These are phyloP conservation scores for Pelargonium myrrhifolium DNA, from an alignment of 441 rosid species.

Conservation along the genomic window DNA sequence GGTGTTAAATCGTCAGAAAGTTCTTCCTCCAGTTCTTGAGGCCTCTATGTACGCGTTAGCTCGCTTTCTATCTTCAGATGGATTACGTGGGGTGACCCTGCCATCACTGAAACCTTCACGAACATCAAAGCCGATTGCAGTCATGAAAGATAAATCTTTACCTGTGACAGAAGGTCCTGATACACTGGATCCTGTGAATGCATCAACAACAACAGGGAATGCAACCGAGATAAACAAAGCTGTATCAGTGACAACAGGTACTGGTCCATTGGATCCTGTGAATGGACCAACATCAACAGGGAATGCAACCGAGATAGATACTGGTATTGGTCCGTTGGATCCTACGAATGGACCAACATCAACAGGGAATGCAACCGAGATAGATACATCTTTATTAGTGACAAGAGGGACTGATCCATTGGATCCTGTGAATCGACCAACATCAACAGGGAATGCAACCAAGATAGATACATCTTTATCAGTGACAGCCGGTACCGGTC, in stretches of 20 bases:
- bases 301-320: background rate
- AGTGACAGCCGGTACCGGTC: too few species aligned
- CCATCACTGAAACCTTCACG: too few species aligned
- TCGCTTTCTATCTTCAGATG: constrained; percentile 56
- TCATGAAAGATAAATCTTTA: background rate
- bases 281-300: background rate
- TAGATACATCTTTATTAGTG: background rate
- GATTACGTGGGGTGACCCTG: too few species aligned
- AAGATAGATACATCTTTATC: too few species aligned
- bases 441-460: background rate
- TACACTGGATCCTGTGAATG: background rate
- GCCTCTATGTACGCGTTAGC: constrained; percentile 57
- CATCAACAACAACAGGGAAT: background rate
- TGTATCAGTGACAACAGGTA: background rate
- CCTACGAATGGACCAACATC: background rate
- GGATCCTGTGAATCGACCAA: background rate
- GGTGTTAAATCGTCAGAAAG: constrained; percentile 55
- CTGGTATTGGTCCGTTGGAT: background rate
- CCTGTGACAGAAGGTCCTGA: background rate
- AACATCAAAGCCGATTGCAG: background rate
- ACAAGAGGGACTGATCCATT: background rate
- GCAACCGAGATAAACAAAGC: background rate
- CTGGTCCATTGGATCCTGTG: background rate
- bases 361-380: background rate
- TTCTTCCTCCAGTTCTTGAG: constrained; percentile 60